phyloP scores from a whole-genome alignment of 768 basidiomycete species.

The Lactifluus volemus region DNA sequence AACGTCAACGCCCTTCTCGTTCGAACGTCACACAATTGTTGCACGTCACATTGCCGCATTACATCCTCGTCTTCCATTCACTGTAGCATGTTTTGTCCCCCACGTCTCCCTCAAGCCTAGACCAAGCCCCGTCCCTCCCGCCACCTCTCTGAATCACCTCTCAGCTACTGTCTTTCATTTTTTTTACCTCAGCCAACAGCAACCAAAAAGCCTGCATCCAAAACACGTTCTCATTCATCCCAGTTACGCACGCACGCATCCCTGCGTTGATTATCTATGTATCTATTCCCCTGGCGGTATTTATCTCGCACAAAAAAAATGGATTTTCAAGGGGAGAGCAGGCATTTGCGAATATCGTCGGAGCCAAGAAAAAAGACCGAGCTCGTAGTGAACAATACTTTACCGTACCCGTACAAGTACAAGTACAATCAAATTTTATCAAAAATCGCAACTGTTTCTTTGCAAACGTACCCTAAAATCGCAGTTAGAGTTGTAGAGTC shows the following conservation, averaged over 20 bases:
- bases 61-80: slow-evolving; percentile 7
- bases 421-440: neutral
- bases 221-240: neutral
- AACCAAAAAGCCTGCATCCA: slow-evolving; percentile 4
- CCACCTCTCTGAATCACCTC: neutral
- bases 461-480: neutral
- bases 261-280: slow-evolving; percentile 14
- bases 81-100: neutral
- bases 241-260: slow-evolving; percentile 3
- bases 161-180: neutral
- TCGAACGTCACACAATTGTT: slow-evolving; percentile 1
- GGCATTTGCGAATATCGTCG: neutral
- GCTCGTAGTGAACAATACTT: slow-evolving; percentile 9
- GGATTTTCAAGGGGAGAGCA: neutral
- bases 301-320: slow-evolving; percentile 14
- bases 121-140: neutral
- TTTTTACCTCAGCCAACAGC: neutral
- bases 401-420: slow-evolving; percentile 5
- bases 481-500: neutral
- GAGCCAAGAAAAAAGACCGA: neutral
- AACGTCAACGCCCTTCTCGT: slow-evolving; percentile 1
- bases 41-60: slow-evolving; percentile 1
- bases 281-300: slow-evolving; percentile 18
- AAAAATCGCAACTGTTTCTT: neutral
- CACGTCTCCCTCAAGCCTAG: neutral